phyloP scores from a whole-genome alignment of 352 stramenopile genomes.

The Phytophthora sp. region DNA sequence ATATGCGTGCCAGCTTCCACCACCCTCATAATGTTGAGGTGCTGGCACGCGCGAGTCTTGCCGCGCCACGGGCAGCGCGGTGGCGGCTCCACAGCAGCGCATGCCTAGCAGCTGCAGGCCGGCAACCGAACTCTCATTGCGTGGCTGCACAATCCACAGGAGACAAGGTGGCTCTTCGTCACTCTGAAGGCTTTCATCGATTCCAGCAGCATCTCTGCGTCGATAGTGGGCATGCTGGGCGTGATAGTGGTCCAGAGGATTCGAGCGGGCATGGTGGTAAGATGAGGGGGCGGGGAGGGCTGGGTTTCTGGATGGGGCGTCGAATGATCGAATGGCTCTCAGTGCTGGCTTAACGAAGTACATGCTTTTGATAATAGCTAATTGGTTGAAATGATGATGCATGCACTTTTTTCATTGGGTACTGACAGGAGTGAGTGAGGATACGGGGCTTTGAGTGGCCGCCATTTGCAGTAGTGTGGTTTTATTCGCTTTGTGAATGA shows the following conservation, averaged over 20 bases:
- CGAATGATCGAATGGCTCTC: no score
- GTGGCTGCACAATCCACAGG: constrained; percentile 13
- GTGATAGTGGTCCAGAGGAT: background rate
- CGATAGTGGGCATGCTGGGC: background rate
- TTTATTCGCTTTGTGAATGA: no score
- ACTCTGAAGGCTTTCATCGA: constrained; percentile 12
- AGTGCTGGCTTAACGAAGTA: no score
- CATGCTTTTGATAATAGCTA: no score
- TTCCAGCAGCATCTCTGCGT: constrained; percentile 14
- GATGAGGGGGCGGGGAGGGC: background rate
- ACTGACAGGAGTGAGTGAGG: no score
- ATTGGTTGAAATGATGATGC: no score
- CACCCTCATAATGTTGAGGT: background rate
- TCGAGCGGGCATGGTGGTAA: background rate
- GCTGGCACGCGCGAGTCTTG: background rate
- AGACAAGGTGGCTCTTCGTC: no score
- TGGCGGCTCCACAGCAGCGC: no score
- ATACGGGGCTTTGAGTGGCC: no score
- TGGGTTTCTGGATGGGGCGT: no score
- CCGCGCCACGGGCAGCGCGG: constrained; percentile 12
- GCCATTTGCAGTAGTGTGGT: no score
- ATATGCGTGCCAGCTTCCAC: constrained; percentile 3
- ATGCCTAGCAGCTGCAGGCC: background rate
- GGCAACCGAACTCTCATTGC: constrained; percentile 1
- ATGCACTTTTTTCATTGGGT: no score